Conservation (phyloP, 805 yeast genomes). For the Schizosaccharomyces japonicus region DNA sequence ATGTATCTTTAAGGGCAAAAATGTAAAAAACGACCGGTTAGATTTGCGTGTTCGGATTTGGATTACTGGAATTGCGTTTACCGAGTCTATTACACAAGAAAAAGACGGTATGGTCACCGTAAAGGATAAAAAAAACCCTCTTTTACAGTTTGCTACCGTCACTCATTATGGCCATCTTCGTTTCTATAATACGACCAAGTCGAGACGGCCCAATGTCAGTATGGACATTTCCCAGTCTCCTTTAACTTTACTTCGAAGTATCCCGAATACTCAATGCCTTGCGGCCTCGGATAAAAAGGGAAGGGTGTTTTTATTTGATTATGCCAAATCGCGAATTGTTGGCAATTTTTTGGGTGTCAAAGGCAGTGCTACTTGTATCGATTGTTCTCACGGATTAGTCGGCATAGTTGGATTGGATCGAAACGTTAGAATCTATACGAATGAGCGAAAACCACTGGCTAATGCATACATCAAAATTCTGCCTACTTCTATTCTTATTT, state of each 20-base stretch:
- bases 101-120: not conserved
- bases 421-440: not conserved
- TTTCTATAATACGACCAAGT: not conserved
- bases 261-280: no score
- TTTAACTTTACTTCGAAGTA: no score
- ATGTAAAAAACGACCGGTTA: slow-evolving; percentile 56
- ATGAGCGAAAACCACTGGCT: not conserved
- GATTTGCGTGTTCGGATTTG: slow-evolving; percentile 68
- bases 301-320: not conserved
- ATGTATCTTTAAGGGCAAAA: slow-evolving; percentile 29
- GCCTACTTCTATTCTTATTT: not conserved
- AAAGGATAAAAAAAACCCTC: not conserved
- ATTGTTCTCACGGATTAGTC: not conserved
- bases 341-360: not conserved
- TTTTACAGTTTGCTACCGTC: not conserved
- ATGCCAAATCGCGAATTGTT: not conserved
- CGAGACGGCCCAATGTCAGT: not conserved
- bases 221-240: not conserved
- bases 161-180: slow-evolving; percentile 1
- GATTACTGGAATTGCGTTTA: slow-evolving; percentile 35
- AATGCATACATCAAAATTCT: not conserved
- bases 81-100: slow-evolving; percentile 8
- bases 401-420: not conserved
- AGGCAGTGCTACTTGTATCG: not conserved
- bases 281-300: not conserved